phyloP scores from a whole-genome alignment of 257 asterid species.

The Anisodus acutangulus region DNA sequence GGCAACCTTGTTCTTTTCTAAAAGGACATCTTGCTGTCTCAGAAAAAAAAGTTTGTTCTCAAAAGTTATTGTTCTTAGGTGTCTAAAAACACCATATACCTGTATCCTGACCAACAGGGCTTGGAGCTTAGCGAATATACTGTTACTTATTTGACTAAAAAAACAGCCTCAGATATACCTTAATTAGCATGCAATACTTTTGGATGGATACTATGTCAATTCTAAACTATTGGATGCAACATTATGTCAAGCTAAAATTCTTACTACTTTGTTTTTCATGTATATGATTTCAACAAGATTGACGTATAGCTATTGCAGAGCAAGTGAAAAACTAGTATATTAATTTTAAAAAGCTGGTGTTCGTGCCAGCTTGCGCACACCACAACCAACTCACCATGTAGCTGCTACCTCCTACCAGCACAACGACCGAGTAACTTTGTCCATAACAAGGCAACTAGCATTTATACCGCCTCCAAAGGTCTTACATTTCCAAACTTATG shows the following conservation, averaged over 20 bases:
- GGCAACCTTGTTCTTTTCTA: not conserved
- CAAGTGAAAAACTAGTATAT: not conserved
- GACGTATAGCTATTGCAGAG: not conserved
- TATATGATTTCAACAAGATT: slow-evolving; percentile 8
- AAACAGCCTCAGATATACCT: not conserved
- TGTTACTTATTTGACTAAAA: not conserved
- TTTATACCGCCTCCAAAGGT: not conserved
- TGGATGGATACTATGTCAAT: not conserved
- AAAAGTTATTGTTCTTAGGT: not conserved
- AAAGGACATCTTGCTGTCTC: not conserved
- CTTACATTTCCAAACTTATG: not conserved
- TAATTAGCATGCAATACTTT: too few relatives aligned
- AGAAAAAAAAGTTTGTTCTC: not conserved
- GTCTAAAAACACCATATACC: not conserved
- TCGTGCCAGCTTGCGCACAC: not conserved
- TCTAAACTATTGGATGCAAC: not conserved
- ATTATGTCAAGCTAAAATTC: not conserved
- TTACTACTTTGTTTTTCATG: not conserved
- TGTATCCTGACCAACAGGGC: not conserved
- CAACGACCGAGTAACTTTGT: not conserved
- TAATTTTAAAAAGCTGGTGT: not conserved
- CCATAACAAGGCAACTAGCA: not conserved
- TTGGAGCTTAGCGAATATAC: not conserved
- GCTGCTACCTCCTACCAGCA: not conserved
- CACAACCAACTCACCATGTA: not conserved